These are phyloP conservation scores for Trichoderma sp. DNA, from an alignment of 2,329 filamentous ascomycete genomes.

Conservation along the genomic window DNA sequence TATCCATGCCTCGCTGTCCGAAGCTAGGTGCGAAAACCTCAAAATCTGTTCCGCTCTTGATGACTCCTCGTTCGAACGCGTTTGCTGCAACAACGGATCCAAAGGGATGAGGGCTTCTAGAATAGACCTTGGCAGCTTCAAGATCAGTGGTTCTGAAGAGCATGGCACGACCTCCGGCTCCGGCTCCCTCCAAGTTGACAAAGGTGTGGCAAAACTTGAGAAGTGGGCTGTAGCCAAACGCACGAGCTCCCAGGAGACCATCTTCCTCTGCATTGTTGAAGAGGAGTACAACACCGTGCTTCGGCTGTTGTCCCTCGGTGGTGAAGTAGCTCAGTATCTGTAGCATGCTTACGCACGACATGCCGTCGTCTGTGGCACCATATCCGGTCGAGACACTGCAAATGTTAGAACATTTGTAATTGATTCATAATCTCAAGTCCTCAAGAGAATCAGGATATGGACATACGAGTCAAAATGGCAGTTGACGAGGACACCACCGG, in stretches of 20 bases:
- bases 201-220: conserved; percentile 81
- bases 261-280: conserved; percentile 98
- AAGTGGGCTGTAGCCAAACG: conserved; percentile 79
- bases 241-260: conserved; percentile 79
- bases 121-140: conserved; percentile 79
- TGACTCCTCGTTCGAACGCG: conserved; percentile 74
- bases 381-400: conserved; percentile 80
- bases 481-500: conserved; percentile 84
- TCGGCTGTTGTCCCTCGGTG: conserved; percentile 64
- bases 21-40: conserved; percentile 73
- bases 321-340: conserved; percentile 88
- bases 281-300: conserved; percentile 75
- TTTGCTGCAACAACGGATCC: conserved; percentile 79
- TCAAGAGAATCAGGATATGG: neutral
- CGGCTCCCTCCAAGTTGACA: conserved; percentile 91
- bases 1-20: conserved; percentile 82
- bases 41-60: conserved; percentile 88
- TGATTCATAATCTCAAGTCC: neutral
- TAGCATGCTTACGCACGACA: conserved; percentile 81
- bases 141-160: conserved; percentile 86
- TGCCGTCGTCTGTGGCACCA: conserved; percentile 90
- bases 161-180: conserved; percentile 82
- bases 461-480: conserved; percentile 79
- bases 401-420: conserved; percentile 20
- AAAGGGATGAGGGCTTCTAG: conserved; percentile 69